These are phyloP conservation scores for Podila verticillata DNA, from an alignment of 192 early-diverging fungal genomes.

Conservation along the genomic window DNA sequence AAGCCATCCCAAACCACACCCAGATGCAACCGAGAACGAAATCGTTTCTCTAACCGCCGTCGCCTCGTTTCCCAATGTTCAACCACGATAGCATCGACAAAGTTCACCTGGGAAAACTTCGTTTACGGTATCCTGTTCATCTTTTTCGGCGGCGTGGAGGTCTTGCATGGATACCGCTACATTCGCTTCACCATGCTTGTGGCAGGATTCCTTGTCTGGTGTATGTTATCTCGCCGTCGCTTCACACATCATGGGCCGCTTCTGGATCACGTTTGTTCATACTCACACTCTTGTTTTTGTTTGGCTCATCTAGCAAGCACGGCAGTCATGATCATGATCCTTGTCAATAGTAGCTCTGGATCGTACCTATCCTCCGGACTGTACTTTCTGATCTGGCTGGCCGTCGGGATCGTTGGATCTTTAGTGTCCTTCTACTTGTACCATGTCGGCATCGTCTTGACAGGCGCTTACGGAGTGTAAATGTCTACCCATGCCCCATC, in stretches of 20 bases:
- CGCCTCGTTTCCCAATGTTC: neutral
- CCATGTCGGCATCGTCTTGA: conserved; percentile 53
- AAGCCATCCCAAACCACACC: neutral
- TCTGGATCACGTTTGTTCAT: neutral
- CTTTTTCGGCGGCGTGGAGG: conserved; percentile 37
- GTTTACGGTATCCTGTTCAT: conserved; percentile 52
- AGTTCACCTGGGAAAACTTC: conserved; percentile 44
- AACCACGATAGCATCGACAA: conserved; percentile 21
- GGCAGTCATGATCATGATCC: conserved; percentile 50
- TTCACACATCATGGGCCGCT: neutral
- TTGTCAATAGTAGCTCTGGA: conserved; percentile 25
- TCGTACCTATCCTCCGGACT: conserved; percentile 25
- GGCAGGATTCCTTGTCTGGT: conserved; percentile 51
- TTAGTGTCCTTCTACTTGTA: conserved; percentile 44
- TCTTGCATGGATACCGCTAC: conserved; percentile 53
- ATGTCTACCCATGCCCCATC: too few relatives aligned
- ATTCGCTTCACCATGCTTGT: conserved; percentile 55
- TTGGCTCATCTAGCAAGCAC: conserved; percentile 41
- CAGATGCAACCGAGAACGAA: too few relatives aligned
- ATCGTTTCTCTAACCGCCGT: neutral
- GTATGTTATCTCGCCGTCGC: conserved; percentile 14
- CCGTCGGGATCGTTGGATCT: conserved; percentile 36
- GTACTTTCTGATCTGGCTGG: conserved; percentile 50
- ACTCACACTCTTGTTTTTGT: neutral
- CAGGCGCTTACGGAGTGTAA: conserved; percentile 47